Base-by-base conservation (phyloP, 192 early-diverging fungal genomes). In the Backusella sp. region DNA sequence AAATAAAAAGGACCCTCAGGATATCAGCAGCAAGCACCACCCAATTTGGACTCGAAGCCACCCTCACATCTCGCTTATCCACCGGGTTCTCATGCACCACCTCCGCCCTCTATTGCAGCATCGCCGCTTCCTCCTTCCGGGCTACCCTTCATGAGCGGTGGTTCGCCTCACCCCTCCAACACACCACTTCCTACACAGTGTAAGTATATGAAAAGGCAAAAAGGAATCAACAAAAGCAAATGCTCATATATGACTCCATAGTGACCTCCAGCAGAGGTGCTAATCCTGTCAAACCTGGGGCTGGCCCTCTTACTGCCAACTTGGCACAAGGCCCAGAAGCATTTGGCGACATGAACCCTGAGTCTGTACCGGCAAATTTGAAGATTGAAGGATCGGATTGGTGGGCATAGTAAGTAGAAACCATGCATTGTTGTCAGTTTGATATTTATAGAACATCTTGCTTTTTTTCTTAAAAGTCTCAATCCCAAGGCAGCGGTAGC, bases 351-450 rank as follows among this genome's bases (percentile, higher is more conserved):
- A 85, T 96, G 77, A 92, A 95, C 79, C 91, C 91, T 8, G 94
- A 95, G 32, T 89, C 83, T 36, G 90, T 93, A 26, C 93, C 92
- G 4, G 79, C 90, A 9, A 89, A 88, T 71, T 26, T 91, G 76
- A 94, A 93, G 82, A 91, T 88, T 46, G 94, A 96, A 82, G 93
- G 94, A 37, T 62, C 78, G 0, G 96, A 97, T 86, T 97, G 95
- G 95, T 91, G 92, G 82, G 95, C 92, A 23, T 89, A 96, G 88
- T 89, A 84, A 74, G 36, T 41, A 11, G 37, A 39, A 39, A 39
- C 11, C 6, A 6, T 36, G 30, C n/a, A 49, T 49, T 49, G 42
- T 44, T 44, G 42, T 32, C 21, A 26, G 9, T n/a, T 69, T 69
- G 35, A 3, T 32, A 32, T 6, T 4, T n/a, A 6, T 34, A n/a